These are phyloP conservation scores for Eucalyptus viminalis DNA, from an alignment of 345 rosid species.

Conservation along the genomic window DNA sequence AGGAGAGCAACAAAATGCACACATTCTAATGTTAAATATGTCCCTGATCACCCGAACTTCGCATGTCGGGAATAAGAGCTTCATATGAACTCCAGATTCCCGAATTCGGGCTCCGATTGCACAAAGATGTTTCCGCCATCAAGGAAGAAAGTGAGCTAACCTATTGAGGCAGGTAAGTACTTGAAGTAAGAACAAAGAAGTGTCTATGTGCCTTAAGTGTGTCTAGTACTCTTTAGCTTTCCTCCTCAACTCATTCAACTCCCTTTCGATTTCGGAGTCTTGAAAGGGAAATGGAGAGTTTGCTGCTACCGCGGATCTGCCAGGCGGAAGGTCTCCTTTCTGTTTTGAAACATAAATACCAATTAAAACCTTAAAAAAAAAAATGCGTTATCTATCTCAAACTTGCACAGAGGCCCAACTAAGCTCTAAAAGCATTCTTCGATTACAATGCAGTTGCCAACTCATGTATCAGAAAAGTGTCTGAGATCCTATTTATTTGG, in stretches of 20 bases:
- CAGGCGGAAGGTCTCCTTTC: constrained; percentile 16
- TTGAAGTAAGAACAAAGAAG: constrained; percentile 1
- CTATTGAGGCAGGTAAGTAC: not conserved
- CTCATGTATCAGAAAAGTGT: not conserved
- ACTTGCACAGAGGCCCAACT: not conserved
- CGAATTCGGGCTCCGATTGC: not conserved
- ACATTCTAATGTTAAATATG: not conserved
- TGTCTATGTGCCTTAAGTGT: not conserved
- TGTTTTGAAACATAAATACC: not conserved
- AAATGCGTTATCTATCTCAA: not conserved
- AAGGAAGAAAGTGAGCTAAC: not conserved
- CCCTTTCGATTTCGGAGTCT: constrained; percentile 10
- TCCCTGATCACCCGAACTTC: not conserved
- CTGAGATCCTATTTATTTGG: not conserved
- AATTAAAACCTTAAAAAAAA: not conserved
- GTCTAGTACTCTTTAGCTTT: not conserved
- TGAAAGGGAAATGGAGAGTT: not conserved
- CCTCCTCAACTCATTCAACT: constrained; percentile 12
- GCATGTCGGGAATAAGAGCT: not conserved
- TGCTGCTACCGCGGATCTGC: not conserved
- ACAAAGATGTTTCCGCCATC: not conserved
- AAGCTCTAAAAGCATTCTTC: not conserved
- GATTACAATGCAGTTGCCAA: not conserved
- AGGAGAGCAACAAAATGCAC: not conserved
- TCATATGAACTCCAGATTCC: not conserved